Percentiles rank a stretch among this genome's conserved stretches.
Evolutionary conservation across 116 monocot species (phyloP).

Genomic region (Thalassia testudinum): DNA sequence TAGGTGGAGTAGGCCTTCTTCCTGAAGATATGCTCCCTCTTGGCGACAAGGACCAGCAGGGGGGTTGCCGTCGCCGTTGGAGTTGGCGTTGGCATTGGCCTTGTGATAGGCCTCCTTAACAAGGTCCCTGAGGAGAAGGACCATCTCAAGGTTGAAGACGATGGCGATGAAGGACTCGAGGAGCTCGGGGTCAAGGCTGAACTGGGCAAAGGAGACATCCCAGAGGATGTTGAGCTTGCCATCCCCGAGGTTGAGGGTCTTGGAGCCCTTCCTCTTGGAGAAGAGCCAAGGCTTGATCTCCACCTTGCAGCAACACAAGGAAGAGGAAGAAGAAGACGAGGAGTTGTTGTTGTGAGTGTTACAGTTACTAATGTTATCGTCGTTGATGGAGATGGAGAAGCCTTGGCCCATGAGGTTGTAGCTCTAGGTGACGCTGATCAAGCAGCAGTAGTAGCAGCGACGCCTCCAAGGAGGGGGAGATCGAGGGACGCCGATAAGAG

Average conservation of each 20-base stretch:
- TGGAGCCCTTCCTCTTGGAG: too few species aligned
- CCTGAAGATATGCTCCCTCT: slow-evolving; percentile 49
- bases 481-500: too few species aligned
- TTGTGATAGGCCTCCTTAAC: slow-evolving; percentile 27
- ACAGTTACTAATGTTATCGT: slow-evolving; percentile 22
- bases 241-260: too few species aligned
- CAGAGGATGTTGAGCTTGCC: slow-evolving; percentile 19
- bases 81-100: slow-evolving; percentile 5
- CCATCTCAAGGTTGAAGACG: slow-evolving; percentile 20
- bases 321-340: neutral
- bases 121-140: slow-evolving; percentile 31
- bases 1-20: slow-evolving; percentile 48
- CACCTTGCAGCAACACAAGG: too few species aligned
- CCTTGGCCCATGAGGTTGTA: slow-evolving; percentile 50
- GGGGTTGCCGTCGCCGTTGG: slow-evolving; percentile 4
- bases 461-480: too few species aligned
- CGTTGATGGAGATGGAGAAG: slow-evolving; percentile 36
- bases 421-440: slow-evolving; percentile 46
- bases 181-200: neutral
- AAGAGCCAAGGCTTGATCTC: too few species aligned
- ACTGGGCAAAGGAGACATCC: slow-evolving; percentile 36
- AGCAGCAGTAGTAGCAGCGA: neutral
- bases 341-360: too few species aligned
- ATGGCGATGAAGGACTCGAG: slow-evolving; percentile 24
- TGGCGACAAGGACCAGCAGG: slow-evolving; percentile 28